Percentiles rank a stretch among this genome's conserved stretches.
Evolutionary conservation across 2,329 filamentous ascomycete species (phyloP).

Genomic region (Ilyonectria sp.): DNA sequence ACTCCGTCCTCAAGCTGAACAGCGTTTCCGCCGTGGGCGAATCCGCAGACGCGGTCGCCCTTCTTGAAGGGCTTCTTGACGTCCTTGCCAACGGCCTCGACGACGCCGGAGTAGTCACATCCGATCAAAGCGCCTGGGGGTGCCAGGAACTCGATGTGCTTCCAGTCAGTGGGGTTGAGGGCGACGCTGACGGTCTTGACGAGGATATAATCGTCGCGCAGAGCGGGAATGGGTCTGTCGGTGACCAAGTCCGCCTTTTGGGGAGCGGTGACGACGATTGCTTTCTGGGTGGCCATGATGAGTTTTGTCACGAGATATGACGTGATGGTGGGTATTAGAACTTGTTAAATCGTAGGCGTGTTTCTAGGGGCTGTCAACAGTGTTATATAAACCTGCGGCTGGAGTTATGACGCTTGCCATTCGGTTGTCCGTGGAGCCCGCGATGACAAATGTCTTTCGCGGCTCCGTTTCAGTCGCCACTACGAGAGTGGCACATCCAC

Average conservation of each 20-base stretch:
- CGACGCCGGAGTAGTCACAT: constrained; percentile 64
- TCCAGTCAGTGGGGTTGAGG: constrained; percentile 53
- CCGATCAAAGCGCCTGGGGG: constrained; percentile 54
- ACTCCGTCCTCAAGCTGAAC: constrained; percentile 51
- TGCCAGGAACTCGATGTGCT: constrained; percentile 41
- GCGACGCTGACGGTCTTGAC: constrained; percentile 52
- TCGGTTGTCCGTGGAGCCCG: not conserved
- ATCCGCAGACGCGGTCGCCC: constrained; percentile 61
- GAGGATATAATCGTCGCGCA: constrained; percentile 47
- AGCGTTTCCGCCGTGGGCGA: constrained; percentile 26
- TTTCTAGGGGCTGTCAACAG: not conserved
- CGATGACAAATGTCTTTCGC: not conserved
- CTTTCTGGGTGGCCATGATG: constrained; percentile 8
- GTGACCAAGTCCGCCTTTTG: constrained; percentile 5
- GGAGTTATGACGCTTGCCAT: too few species aligned
- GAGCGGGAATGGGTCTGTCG: constrained; percentile 16
- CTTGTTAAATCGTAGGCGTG: not conserved
- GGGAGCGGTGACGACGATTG: constrained; percentile 2
- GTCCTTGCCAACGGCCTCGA: constrained; percentile 61
- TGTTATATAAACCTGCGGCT: not conserved
- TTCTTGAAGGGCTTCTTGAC: constrained; percentile 57
- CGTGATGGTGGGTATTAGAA: too few species aligned
- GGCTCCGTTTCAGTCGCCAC: not conserved
- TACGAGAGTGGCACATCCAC: not conserved
- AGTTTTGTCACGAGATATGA: not conserved